These are phyloP conservation scores for Yamadazyma nakazawae DNA, from an alignment of 805 yeast genomes.

Conservation along the genomic window DNA sequence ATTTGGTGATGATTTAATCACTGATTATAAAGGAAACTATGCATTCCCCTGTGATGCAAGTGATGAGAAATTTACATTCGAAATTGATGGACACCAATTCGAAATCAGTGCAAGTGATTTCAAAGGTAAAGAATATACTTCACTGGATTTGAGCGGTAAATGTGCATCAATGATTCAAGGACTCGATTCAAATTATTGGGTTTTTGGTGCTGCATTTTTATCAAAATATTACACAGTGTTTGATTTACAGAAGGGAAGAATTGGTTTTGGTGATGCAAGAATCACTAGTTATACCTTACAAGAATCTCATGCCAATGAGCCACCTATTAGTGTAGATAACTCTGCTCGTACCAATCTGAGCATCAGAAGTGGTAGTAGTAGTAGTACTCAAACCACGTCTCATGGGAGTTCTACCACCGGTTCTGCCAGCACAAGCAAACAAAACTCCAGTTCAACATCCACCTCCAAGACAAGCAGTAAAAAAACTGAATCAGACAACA, in stretches of 20 bases:
- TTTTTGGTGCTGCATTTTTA: slow-evolving; percentile 62
- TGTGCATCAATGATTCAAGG: slow-evolving; percentile 70
- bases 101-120: slow-evolving; percentile 41
- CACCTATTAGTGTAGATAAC: background rate
- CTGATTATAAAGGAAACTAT: slow-evolving; percentile 57
- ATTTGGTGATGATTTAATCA: slow-evolving; percentile 45
- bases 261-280: slow-evolving; percentile 46
- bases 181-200: slow-evolving; percentile 45
- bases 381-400: background rate
- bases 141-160: slow-evolving; percentile 38
- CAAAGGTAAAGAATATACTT: slow-evolving; percentile 46
- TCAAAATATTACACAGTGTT: slow-evolving; percentile 55
- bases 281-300: slow-evolving; percentile 12
- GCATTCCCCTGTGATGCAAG: slow-evolving; percentile 58
- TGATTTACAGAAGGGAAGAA: slow-evolving; percentile 45
- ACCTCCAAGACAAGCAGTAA: background rate
- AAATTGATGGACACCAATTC: slow-evolving; percentile 45
- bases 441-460: background rate
- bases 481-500: slow-evolving; percentile 2
- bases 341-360: background rate
- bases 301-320: background rate
- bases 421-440: background rate
- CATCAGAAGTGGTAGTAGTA: background rate
- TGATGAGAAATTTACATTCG: slow-evolving; percentile 31
- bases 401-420: background rate